Conservation (phyloP, 495 filamentous ascomycete genomes). For the Aspergillus saccharolyticus region DNA sequence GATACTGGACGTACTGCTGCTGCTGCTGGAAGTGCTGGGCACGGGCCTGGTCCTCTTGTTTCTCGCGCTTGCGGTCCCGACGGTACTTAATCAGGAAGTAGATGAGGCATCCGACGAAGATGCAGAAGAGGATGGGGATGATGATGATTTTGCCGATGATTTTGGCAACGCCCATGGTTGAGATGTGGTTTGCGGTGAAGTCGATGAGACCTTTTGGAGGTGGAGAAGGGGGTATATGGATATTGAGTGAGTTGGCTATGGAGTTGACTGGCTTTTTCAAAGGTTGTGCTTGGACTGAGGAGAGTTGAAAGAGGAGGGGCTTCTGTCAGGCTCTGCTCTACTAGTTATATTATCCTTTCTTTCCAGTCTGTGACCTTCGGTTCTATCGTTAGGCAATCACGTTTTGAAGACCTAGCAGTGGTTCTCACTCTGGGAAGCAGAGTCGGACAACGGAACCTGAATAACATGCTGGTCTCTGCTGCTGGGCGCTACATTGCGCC, state of each 20-base stretch:
- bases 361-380: background rate
- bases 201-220: no score
- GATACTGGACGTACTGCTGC: background rate
- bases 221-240: no score
- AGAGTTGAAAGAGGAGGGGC: no score
- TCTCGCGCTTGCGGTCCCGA: background rate
- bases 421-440: background rate
- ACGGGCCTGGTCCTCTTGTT: background rate
- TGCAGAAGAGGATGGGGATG: background rate
- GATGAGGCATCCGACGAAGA: background rate
- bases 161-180: background rate
- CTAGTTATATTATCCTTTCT: background rate
- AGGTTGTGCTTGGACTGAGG: no score
- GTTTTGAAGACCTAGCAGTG: background rate
- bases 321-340: no score
- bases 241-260: no score
- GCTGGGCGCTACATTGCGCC: background rate
- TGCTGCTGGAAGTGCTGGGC: background rate
- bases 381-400: background rate
- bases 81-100: background rate
- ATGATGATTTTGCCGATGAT: conserved; percentile 4
- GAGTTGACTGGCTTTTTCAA: no score
- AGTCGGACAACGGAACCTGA: no score
- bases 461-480: background rate
- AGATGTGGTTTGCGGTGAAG: background rate